Percentiles rank a stretch among this genome's conserved stretches.
Conservation (phyloP, 352 stramenopile genomes). For the Elongisporangium prolatum region DNA sequence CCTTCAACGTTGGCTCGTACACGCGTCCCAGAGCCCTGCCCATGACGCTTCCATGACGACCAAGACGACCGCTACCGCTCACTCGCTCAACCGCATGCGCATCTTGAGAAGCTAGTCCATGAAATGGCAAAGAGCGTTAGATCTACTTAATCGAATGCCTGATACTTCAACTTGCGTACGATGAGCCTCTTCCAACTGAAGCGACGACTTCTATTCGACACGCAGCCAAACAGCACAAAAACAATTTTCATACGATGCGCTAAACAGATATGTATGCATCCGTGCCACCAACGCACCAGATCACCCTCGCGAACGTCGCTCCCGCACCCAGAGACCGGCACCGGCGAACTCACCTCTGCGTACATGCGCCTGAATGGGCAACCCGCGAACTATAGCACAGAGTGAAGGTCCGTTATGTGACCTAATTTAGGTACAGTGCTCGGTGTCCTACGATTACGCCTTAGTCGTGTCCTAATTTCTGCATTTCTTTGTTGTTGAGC, state of each 20-base stretch:
- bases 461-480: too few relatives aligned
- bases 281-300: not conserved
- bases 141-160: not conserved
- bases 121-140: not conserved
- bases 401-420: not conserved
- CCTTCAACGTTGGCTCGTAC: slow-evolving; percentile 47
- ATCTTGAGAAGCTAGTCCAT: not conserved
- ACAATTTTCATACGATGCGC: not conserved
- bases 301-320: not conserved
- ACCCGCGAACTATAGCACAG: not conserved
- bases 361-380: not conserved
- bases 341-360: not conserved
- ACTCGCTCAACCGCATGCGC: not conserved
- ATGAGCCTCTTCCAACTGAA: not conserved
- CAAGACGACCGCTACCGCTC: slow-evolving; percentile 18
- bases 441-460: not conserved
- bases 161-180: not conserved
- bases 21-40: slow-evolving; percentile 23
- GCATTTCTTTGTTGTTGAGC: not conserved
- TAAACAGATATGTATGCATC: not conserved
- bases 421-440: not conserved
- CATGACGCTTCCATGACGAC: slow-evolving; percentile 11
- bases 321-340: not conserved
- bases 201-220: not conserved
- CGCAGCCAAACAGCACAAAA: not conserved